Evolutionary conservation across 176 grass and related monocot species (phyloP).

Genomic region (Phoenix roebelenii): DNA sequence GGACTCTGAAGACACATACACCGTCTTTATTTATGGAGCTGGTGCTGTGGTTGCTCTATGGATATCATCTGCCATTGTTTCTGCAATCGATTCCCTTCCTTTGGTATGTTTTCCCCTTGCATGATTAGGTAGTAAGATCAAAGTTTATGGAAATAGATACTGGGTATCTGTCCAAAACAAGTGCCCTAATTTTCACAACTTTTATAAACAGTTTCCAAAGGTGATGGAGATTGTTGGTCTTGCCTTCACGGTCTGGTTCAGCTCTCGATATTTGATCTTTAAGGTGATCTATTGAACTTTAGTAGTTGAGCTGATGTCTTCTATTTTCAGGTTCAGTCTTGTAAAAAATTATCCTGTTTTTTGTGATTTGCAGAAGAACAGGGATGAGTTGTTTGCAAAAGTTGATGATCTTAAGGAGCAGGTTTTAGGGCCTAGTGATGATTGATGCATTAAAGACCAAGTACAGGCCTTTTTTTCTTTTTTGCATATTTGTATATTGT

Average conservation of each 20-base stretch:
- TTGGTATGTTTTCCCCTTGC: slow-evolving; percentile 39
- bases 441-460: background rate
- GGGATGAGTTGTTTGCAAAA: slow-evolving; percentile 10
- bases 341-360: background rate
- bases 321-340: background rate
- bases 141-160: background rate
- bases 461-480: too few relatives aligned
- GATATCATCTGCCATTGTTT: slow-evolving; percentile 51
- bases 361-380: slow-evolving; percentile 10
- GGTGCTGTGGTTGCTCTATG: slow-evolving; percentile 42
- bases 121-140: background rate
- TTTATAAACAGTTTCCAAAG: slow-evolving; percentile 2
- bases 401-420: slow-evolving; percentile 8
- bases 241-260: slow-evolving; percentile 9
- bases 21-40: slow-evolving; percentile 38
- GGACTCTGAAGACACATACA: slow-evolving; percentile 54
- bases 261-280: slow-evolving; percentile 10
- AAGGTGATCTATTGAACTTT: slow-evolving; percentile 1
- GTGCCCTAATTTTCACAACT: background rate
- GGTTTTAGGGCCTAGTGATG: slow-evolving; percentile 4
- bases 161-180: background rate
- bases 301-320: background rate
- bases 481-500: too few relatives aligned
- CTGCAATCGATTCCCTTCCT: slow-evolving; percentile 64
- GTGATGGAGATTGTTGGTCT: slow-evolving; percentile 9